Conservation (phyloP, 1,284 basidiomycete species). For the Moesziomyces antarcticus region DNA sequence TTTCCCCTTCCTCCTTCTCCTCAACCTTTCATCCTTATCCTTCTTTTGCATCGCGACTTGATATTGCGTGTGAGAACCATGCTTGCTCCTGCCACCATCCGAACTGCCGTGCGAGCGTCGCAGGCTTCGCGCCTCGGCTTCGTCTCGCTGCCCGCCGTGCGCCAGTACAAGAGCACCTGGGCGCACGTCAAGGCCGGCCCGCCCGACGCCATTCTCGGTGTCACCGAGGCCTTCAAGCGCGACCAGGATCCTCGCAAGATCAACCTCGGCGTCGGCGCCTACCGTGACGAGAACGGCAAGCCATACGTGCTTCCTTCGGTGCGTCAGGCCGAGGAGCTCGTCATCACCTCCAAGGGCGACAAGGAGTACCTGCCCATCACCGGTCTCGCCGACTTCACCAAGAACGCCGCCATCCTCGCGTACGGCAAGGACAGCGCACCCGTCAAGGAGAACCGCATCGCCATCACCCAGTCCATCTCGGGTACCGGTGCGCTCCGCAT, state of each 20-base stretch:
- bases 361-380: constrained; percentile 99
- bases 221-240: constrained; percentile 94
- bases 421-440: constrained; percentile 81
- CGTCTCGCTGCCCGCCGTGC: constrained; percentile 33
- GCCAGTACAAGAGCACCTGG: constrained; percentile 78
- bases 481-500: constrained; percentile 98
- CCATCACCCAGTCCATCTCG: constrained; percentile 94
- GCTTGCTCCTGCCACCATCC: constrained; percentile 40
- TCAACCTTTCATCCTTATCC: not conserved
- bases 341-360: constrained; percentile 80
- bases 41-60: not conserved
- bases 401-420: constrained; percentile 88
- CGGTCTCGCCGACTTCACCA: constrained; percentile 86
- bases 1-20: not conserved
- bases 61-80: constrained; percentile 14
- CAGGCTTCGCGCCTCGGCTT: constrained; percentile 32
- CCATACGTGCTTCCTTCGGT: constrained; percentile 93
- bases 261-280: constrained; percentile 85
- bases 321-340: constrained; percentile 86
- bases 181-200: constrained; percentile 85
- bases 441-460: constrained; percentile 77
- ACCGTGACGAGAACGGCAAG: constrained; percentile 94
- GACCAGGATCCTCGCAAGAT: constrained; percentile 86
- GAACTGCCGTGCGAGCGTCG: constrained; percentile 38
- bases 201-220: constrained; percentile 93